A percentile compares a stretch with the other conserved stretches of the same genome.
These are phyloP conservation scores for Breviolum minutum DNA, from an alignment of 73 alveolate species.

Conservation along the genomic window DNA sequence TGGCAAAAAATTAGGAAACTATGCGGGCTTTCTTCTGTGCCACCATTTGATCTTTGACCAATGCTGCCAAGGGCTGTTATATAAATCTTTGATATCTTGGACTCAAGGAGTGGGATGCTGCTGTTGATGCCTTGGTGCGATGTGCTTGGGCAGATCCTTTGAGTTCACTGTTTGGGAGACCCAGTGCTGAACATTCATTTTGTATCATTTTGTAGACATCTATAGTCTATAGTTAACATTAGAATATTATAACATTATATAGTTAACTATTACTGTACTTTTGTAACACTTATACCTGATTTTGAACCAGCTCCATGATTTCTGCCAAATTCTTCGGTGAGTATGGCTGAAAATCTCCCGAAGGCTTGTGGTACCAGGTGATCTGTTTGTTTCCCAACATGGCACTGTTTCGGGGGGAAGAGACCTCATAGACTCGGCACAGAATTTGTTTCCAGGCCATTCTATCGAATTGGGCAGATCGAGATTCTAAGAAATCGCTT, in stretches of 20 bases:
- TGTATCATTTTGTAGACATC: neutral
- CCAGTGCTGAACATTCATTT: neutral
- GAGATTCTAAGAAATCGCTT: conserved; percentile 86
- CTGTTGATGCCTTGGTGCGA: conserved; percentile 77
- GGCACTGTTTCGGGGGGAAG: neutral
- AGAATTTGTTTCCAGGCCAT: conserved; percentile 30
- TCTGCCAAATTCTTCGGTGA: too few relatives aligned
- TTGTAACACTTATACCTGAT: neutral
- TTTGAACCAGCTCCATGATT: neutral
- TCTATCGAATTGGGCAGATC: conserved; percentile 88
- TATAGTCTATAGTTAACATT: neutral
- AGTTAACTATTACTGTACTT: too few relatives aligned
- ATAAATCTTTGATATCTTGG: neutral
- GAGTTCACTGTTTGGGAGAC: conserved; percentile 48
- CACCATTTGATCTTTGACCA: neutral
- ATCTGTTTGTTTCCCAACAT: neutral
- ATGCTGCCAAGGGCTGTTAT: neutral
- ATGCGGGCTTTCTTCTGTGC: neutral
- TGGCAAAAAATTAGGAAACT: neutral
- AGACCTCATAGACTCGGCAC: neutral
- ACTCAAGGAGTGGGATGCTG: conserved; percentile 82
- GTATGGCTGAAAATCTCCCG: too few relatives aligned
- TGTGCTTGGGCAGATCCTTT: conserved; percentile 95
- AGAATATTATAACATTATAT: too few relatives aligned
- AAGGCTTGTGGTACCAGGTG: too few relatives aligned